These are phyloP conservation scores for Pseudogymnoascus sp. DNA, from an alignment of 2,329 filamentous ascomycete species.

Conservation along the genomic window DNA sequence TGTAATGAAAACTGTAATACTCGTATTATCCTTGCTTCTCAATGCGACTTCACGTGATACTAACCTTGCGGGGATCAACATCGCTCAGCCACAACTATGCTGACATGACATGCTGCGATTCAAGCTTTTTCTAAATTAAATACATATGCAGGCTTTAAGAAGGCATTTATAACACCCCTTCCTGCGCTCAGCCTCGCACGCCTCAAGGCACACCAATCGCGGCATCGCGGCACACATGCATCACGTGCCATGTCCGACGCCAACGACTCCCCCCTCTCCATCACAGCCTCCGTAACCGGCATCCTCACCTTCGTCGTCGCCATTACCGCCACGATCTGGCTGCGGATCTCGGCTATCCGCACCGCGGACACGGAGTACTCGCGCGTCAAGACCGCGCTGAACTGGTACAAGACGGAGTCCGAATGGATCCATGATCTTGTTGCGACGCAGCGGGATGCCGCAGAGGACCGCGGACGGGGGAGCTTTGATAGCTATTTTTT, in stretches of 20 bases:
- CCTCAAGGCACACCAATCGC: background rate
- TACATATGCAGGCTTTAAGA: background rate
- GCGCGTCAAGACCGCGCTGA: slow-evolving; percentile 38
- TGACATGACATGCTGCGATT: background rate
- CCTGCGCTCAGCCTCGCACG: background rate
- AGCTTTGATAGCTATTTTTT: background rate
- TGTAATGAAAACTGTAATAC: slow-evolving; percentile 8
- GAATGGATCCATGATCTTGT: slow-evolving; percentile 38
- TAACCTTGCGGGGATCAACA: background rate
- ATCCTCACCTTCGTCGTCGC: slow-evolving; percentile 42
- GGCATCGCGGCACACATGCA: slow-evolving; percentile 4
- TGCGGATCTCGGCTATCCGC: slow-evolving; percentile 37
- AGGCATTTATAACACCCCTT: background rate
- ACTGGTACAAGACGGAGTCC: slow-evolving; percentile 41
- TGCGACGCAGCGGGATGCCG: slow-evolving; percentile 18
- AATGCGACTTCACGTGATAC: background rate
- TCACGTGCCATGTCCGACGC: slow-evolving; percentile 7
- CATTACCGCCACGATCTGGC: slow-evolving; percentile 36
- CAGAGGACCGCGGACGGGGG: background rate
- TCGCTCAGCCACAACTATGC: background rate
- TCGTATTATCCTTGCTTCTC: background rate
- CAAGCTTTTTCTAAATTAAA: background rate
- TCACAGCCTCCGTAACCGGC: slow-evolving; percentile 36
- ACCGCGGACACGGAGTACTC: slow-evolving; percentile 41
- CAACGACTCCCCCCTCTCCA: slow-evolving; percentile 38